Conservation (phyloP, 352 stramenopile genomes). For the Pythium aphanidermatum region DNA sequence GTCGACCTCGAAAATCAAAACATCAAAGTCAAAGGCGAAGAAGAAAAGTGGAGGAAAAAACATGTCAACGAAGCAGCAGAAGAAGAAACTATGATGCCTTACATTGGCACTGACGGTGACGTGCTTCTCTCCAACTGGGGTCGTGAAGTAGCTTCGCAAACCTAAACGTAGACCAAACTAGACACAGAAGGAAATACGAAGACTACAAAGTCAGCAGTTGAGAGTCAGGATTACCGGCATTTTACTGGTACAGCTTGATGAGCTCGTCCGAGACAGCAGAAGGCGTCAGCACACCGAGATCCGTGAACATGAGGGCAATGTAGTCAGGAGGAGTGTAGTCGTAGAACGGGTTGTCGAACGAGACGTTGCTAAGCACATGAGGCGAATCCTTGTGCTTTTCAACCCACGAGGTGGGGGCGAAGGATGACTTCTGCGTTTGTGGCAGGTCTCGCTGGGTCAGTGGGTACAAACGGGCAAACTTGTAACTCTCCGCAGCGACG, state of each 20-base stretch:
- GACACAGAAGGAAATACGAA: too few species aligned
- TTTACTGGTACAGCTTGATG: conserved; percentile 98
- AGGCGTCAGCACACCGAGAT: conserved; percentile 96
- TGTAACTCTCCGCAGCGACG: conserved; percentile 97
- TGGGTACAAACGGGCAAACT: conserved; percentile 98
- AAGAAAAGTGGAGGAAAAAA: too few species aligned
- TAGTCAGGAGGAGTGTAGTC: conserved; percentile 98
- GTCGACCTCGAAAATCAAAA: neutral
- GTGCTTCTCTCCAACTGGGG: too few species aligned
- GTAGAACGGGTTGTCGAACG: conserved; percentile 86
- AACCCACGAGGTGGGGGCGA: conserved; percentile 14
- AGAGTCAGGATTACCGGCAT: too few species aligned
- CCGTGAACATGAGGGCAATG: conserved; percentile 98
- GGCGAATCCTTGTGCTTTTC: conserved; percentile 13
- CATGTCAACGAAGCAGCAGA: conserved; percentile 7
- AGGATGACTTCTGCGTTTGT: conserved; percentile 55
- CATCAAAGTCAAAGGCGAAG: neutral
- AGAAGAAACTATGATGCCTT: too few species aligned
- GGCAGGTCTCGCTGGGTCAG: conserved; percentile 94
- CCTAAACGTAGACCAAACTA: too few species aligned
- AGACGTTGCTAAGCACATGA: conserved; percentile 47
- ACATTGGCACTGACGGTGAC: too few species aligned
- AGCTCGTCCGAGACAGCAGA: conserved; percentile 98
- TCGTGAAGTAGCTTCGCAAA: too few species aligned
- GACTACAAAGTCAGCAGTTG: neutral